A percentile compares a stretch with the other conserved stretches of the same genome.
Conservation (phyloP, 495 filamentous ascomycete species). For the Lophiostoma macrostomum region DNA sequence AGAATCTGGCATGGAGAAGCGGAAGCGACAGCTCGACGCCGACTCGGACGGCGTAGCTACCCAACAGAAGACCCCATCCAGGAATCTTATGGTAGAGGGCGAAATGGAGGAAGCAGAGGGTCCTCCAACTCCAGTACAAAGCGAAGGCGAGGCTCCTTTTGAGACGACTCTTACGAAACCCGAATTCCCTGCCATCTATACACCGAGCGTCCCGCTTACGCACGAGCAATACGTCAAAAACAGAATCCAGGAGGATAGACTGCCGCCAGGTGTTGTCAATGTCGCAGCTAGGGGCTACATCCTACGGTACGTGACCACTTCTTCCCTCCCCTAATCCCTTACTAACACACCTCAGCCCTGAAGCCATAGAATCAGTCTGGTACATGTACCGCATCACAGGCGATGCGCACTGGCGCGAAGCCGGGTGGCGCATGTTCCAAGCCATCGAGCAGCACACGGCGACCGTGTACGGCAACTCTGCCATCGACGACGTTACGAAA, state of each 20-base stretch:
- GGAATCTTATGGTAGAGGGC: background rate
- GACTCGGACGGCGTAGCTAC: background rate
- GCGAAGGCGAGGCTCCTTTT: background rate
- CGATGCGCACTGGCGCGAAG: conserved; percentile 72
- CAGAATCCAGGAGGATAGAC: conserved; percentile 56
- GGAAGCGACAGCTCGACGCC: conserved; percentile 10
- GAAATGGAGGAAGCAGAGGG: conserved; percentile 14
- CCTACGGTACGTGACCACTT: conserved; percentile 58
- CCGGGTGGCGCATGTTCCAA: conserved; percentile 89
- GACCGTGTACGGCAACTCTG: conserved; percentile 65
- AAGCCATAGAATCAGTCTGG: conserved; percentile 93
- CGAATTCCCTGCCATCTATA: conserved; percentile 13
- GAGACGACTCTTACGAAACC: conserved; percentile 7
- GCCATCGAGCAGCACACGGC: conserved; percentile 64
- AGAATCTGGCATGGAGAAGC: no score
- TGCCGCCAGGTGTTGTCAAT: conserved; percentile 64
- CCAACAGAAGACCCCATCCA: background rate
- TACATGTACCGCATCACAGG: conserved; percentile 94
- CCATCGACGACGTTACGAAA: conserved; percentile 70
- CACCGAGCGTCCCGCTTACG: conserved; percentile 45
- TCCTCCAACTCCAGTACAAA: conserved; percentile 13
- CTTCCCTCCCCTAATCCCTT: background rate
- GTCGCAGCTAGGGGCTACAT: conserved; percentile 66
- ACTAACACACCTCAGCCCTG: conserved; percentile 55
- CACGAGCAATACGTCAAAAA: conserved; percentile 63